These are phyloP conservation scores for Penicillium longicatenatum DNA, from an alignment of 495 filamentous ascomycete species.

Conservation along the genomic window DNA sequence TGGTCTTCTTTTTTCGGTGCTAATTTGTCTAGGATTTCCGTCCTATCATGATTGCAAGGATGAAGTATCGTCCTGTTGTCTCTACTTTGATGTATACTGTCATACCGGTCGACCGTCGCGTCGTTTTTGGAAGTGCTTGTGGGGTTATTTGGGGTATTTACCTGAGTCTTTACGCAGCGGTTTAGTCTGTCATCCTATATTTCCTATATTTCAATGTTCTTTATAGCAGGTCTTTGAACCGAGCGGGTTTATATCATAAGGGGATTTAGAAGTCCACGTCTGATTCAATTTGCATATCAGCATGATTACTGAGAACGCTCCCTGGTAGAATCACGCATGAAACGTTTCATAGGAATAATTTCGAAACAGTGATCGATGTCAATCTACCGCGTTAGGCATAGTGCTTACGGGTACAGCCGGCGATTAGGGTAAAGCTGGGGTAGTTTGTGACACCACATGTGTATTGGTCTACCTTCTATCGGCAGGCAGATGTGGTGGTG, in stretches of 20 bases:
- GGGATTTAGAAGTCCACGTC: background rate
- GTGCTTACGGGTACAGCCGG: too few relatives aligned
- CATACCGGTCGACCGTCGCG: slow-evolving; percentile 73
- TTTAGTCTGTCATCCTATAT: too few relatives aligned
- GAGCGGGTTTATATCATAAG: background rate
- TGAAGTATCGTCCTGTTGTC: slow-evolving; percentile 84
- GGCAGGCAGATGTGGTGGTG: too few relatives aligned
- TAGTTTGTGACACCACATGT: too few relatives aligned
- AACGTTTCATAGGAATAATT: too few relatives aligned
- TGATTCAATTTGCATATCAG: background rate
- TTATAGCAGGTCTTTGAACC: background rate
- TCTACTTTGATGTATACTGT: slow-evolving; percentile 77
- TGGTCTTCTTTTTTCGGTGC: background rate
- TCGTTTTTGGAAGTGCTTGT: slow-evolving; percentile 75
- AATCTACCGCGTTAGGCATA: too few relatives aligned
- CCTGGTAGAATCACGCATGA: too few relatives aligned
- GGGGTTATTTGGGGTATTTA: slow-evolving; percentile 88
- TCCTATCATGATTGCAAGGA: slow-evolving; percentile 70
- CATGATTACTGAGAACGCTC: too few relatives aligned
- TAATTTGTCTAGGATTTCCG: slow-evolving; percentile 57
- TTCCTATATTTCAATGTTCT: background rate
- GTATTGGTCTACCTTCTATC: too few relatives aligned
- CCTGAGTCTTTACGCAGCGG: slow-evolving; percentile 67
- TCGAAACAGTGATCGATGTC: too few relatives aligned
- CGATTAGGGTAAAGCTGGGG: too few relatives aligned